Evolutionary conservation across 192 early-diverging fungal genomes (phyloP), one percentile per base, ranked within the genome.

Genomic region (Coemansia sp.): DNA sequence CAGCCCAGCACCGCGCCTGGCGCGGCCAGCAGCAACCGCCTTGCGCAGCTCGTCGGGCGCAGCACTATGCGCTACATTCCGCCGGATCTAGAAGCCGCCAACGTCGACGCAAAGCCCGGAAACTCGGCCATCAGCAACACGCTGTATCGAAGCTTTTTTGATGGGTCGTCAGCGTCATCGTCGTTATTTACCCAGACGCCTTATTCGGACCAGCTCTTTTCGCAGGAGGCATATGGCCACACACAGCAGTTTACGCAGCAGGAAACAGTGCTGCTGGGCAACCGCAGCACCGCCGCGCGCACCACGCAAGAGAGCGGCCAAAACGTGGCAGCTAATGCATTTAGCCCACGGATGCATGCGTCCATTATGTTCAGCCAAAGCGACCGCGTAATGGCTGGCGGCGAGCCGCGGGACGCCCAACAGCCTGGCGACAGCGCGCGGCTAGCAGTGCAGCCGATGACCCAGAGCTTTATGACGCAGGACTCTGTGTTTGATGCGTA

Each of bases 31-130:
- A 71, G 68, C 62, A 67, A 49, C 44, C 71, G 72, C 28, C 58
- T 72, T 25, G 71, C 71, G 6, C 72, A 80, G 54, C 72, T 72
- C 10, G 71, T 74, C 19, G 75, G 75, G 19, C 68, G 75, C 50
- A 80, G 68, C 49, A 71, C 71, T 24, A 74, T 68, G 68, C 67
- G 68, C 63, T 80, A 80, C 28, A 56, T 80, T 7, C 77, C 77
- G 31, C 77, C 77, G 1, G 77, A 80, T 22, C 64, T 80, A 10
- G 71, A 73, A 30, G 24, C 52, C 14, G 31, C 43, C 43, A 44
- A 21, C 19, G 43, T 7, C 18, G 25, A 28, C 11, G 32, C 27
- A 9, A 23, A 28, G 11, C 23, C 30, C 11, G 30, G 16, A 24
- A 21, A 21, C 5, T 0, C 56, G 11, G 50, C 62, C 8, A 35